Percentiles rank a stretch among this genome's conserved stretches.
Conservation (phyloP, 768 basidiomycete genomes). For the Collybia sordida region DNA sequence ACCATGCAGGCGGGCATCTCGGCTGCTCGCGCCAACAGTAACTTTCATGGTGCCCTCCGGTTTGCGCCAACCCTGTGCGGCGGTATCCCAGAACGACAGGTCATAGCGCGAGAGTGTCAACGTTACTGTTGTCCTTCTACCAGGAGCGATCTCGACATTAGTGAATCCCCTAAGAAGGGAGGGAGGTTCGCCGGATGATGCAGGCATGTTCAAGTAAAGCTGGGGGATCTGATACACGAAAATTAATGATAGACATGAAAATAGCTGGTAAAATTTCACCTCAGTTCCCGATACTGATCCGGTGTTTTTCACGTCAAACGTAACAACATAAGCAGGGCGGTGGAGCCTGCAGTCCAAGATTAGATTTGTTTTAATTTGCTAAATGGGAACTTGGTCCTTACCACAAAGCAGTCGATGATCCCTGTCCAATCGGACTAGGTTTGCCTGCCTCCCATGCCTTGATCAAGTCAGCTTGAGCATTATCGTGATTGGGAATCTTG, state of each 20-base stretch:
- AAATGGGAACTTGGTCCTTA: slow-evolving; percentile 13
- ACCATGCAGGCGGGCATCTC: slow-evolving; percentile 56
- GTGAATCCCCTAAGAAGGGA: slow-evolving; percentile 71
- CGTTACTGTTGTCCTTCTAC: slow-evolving; percentile 43
- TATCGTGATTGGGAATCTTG: slow-evolving; percentile 36
- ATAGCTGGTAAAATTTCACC: slow-evolving; percentile 30
- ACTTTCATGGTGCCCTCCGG: slow-evolving; percentile 64
- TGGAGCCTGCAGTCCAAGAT: slow-evolving; percentile 51
- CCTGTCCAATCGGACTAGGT: slow-evolving; percentile 51
- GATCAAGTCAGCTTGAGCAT: slow-evolving; percentile 37
- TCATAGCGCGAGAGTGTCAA: slow-evolving; percentile 69
- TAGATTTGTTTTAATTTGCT: neutral
- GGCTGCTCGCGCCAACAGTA: slow-evolving; percentile 67
- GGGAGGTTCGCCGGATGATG: slow-evolving; percentile 66
- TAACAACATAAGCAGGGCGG: slow-evolving; percentile 58
- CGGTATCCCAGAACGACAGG: slow-evolving; percentile 75
- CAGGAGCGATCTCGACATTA: slow-evolving; percentile 49
- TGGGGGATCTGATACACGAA: slow-evolving; percentile 56
- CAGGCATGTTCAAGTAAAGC: slow-evolving; percentile 70
- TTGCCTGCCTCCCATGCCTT: slow-evolving; percentile 59
- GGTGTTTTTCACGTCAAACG: slow-evolving; percentile 66
- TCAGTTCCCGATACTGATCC: slow-evolving; percentile 66
- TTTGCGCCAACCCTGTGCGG: slow-evolving; percentile 70
- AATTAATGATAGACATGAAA: neutral
- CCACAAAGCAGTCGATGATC: slow-evolving; percentile 65